Base-by-base conservation (phyloP, 208 protist species). In the Acanthamoeba healyi region DNA sequence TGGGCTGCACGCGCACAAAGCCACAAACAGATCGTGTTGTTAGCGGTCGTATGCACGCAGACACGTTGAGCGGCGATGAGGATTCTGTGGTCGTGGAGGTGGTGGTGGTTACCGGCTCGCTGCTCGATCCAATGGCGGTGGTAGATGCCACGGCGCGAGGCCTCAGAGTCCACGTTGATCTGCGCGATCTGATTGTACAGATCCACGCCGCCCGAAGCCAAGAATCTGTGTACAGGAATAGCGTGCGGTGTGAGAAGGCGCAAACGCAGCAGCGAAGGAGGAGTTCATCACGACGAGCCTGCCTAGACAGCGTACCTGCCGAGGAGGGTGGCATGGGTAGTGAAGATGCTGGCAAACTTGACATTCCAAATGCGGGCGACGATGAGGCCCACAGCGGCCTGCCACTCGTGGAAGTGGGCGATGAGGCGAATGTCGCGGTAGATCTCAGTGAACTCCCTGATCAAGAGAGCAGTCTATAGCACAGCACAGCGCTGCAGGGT, bases 341-440 rank as follows among this genome's bases (percentile, higher is more conserved):
- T 98, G 61, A 98, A 98, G 40, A 97, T 81, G 34, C 95, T 97
- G 17, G 95, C 96, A 1, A 97, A 36, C 24, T 49, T 46, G n/a
- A 96, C 34, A 24, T 89, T 82, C 94, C 94, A 96, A 44, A 54
- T 70, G 22, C 81, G 82, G 17, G 94, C n/a, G 14, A 96, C 44
- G 36, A 96, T 95, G 19, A 96, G 70, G 19, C 92, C 94, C 24
- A 96, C 84, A n/a, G 82, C 74, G 14, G 95, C 74, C 49, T 96
- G 93, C 97, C 97, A 98, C 74, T 98, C 97, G 81, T 98, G 97
- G 61, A 98, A 97, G 29, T 98, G 96, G 10, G 96, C 97, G 7
- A 97, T 95, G 36, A 95, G 92, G 22, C 82, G 86, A 54, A 94
- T 84, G 42, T 89, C 77, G 65, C 81, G 51, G 26, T 58, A 65